phyloP scores from a whole-genome alignment of 225 moss, liverwort and hornwort genomes.

The Thuidium tamariscinum region DNA sequence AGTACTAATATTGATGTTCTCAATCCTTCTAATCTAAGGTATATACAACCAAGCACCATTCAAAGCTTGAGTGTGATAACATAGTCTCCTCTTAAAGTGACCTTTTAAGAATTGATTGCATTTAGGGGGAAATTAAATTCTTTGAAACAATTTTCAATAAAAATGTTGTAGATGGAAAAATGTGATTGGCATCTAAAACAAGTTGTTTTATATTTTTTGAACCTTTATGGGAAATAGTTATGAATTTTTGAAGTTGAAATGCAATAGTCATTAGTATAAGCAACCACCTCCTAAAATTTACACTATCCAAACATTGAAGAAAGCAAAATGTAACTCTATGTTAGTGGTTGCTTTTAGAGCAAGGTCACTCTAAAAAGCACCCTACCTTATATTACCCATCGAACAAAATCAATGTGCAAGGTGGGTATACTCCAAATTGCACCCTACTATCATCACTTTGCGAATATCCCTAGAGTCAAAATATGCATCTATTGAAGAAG shows the following conservation, averaged over 20 bases:
- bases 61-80: not conserved
- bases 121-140: not conserved
- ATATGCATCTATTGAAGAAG: no score
- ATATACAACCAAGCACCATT: not conserved
- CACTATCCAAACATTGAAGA: not conserved
- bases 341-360: not conserved
- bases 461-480: no score
- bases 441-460: not conserved
- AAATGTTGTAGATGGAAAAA: not conserved
- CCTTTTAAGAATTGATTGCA: not conserved
- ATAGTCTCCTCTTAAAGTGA: not conserved
- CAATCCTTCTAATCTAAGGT: not conserved
- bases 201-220: not conserved
- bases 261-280: accelerated
- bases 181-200: not conserved
- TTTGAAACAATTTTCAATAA: not conserved
- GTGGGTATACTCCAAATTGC: not conserved
- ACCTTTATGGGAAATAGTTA: not conserved
- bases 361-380: not conserved
- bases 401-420: accelerated
- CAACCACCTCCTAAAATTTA: accelerated
- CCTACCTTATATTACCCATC: no score
- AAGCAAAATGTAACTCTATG: accelerated
- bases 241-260: not conserved
- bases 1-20: no score